Evolutionary conservation across 345 rosid genomes (phyloP).

Genomic region (Euphorbia peplus): DNA sequence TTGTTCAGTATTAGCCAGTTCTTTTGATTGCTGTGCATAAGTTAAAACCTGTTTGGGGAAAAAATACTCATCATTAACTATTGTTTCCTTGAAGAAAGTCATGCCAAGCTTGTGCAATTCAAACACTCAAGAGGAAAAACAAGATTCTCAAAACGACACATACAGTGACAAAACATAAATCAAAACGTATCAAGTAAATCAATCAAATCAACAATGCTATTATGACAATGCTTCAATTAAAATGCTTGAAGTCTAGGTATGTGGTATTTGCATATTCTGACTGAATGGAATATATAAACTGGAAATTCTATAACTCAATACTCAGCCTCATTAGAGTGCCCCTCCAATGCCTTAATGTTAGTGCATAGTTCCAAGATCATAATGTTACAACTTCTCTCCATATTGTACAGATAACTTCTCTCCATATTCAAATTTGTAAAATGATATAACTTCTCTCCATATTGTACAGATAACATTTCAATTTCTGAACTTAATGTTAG

Average conservation of each 20-base stretch:
- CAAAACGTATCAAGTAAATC: background rate
- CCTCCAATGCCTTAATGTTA: no score
- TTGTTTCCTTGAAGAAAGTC: background rate
- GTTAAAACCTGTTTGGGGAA: conserved; percentile 56
- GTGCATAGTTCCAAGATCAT: no score
- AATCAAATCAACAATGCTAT: background rate
- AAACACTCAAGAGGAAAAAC: background rate
- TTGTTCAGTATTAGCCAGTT: conserved; percentile 66
- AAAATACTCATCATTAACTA: conserved; percentile 4
- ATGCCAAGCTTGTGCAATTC: conserved; percentile 2
- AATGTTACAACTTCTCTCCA: no score
- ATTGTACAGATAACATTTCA: background rate
- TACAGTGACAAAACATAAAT: background rate
- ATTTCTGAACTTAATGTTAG: background rate
- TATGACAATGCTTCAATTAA: background rate
- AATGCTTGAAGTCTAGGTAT: background rate
- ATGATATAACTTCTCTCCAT: background rate
- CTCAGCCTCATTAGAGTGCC: background rate
- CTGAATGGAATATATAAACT: background rate
- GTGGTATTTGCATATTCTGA: background rate
- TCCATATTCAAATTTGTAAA: no score
- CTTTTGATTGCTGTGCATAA: conserved; percentile 82
- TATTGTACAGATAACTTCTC: no score
- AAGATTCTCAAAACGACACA: background rate
- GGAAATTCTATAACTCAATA: background rate